Conservation (phyloP, 768 basidiomycete species). For the Obba rivulosa region DNA sequence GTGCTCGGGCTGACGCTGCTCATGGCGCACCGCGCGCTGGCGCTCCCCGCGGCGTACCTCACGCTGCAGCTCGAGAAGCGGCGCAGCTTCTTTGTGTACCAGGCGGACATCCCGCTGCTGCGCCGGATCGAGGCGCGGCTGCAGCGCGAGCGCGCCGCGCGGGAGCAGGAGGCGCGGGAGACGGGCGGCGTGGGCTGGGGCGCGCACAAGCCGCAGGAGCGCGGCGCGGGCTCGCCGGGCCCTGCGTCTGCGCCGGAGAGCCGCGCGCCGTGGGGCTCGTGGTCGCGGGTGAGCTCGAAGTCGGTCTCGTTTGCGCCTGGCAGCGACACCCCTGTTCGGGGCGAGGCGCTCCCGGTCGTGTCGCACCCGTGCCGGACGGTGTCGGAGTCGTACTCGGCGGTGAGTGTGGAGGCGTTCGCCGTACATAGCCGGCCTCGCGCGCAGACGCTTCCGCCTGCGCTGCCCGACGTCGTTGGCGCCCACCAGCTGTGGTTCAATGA, state of each 20-base stretch:
- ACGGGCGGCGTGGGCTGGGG: background rate
- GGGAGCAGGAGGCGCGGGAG: constrained; percentile 1
- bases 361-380: constrained; percentile 11
- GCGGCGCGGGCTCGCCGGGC: background rate
- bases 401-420: background rate
- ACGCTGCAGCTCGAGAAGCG: constrained; percentile 79
- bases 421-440: constrained; percentile 52
- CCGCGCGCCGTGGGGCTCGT: background rate
- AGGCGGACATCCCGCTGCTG: constrained; percentile 69
- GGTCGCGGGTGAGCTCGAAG: constrained; percentile 2
- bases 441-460: constrained; percentile 62
- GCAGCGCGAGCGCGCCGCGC: constrained; percentile 21
- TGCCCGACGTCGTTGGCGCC: constrained; percentile 42
- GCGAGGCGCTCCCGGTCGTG: background rate
- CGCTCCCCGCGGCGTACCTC: constrained; percentile 87
- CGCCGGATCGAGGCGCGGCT: constrained; percentile 60
- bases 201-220: background rate
- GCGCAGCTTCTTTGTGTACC: constrained; percentile 91
- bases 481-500: constrained; percentile 96
- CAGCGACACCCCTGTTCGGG: background rate
- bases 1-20: constrained; percentile 82
- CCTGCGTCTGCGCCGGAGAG: background rate
- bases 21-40: constrained; percentile 66
- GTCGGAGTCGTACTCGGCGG: constrained; percentile 6
- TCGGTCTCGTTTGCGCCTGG: constrained; percentile 13